These are phyloP conservation scores for Daldinia childiae DNA, from an alignment of 495 filamentous ascomycete genomes.

Conservation along the genomic window DNA sequence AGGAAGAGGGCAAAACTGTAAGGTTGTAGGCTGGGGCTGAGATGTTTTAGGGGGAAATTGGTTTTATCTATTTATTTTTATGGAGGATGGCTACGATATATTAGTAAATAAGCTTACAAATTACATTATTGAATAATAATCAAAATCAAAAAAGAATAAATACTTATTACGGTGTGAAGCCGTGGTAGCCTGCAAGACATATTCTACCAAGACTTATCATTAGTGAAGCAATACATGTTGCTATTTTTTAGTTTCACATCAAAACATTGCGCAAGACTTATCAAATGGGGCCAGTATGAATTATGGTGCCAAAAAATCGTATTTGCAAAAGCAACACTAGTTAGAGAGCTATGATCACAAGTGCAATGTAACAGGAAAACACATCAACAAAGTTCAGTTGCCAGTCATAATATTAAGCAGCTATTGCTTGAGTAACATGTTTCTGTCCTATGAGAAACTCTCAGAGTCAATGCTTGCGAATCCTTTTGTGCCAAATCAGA, in stretches of 20 bases:
- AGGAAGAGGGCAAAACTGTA: conserved; percentile 43
- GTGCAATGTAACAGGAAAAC: not conserved
- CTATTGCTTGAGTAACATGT: conserved; percentile 38
- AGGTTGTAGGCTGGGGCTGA: not conserved
- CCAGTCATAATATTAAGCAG: conserved; percentile 29
- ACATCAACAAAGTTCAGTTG: not conserved
- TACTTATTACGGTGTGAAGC: too few species aligned
- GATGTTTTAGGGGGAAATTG: too few species aligned
- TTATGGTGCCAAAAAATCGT: not conserved
- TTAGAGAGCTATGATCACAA: conserved; percentile 1
- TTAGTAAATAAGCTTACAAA: too few species aligned
- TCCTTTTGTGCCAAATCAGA: conserved; percentile 11
- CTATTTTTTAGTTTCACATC: too few species aligned
- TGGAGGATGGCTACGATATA: too few species aligned
- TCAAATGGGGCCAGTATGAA: not conserved
- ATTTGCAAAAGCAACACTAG: not conserved
- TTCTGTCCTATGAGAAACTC: conserved; percentile 43
- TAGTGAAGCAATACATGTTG: too few species aligned
- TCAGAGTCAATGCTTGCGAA: conserved; percentile 27
- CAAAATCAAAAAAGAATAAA: too few species aligned
- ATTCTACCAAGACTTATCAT: too few species aligned
- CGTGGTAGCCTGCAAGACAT: too few species aligned
- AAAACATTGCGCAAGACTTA: too few species aligned
- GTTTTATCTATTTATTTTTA: too few species aligned
- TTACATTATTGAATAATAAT: too few species aligned